These are phyloP conservation scores for Salix suchowensis DNA, from an alignment of 345 rosid genomes.

Conservation along the genomic window DNA sequence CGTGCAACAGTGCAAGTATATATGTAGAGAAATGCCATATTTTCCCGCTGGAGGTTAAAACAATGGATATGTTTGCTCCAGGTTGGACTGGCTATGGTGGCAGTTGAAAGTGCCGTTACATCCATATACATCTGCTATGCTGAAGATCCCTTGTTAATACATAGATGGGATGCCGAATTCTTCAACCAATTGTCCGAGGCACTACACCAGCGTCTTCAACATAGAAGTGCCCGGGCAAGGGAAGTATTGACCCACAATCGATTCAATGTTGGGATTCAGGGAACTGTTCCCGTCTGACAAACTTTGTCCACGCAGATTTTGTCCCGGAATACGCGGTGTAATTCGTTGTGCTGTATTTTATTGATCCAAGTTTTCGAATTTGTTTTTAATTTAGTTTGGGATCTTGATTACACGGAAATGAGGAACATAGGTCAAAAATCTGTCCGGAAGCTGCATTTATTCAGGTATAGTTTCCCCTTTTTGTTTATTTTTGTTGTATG, in stretches of 20 bases:
- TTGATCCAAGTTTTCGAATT: slow-evolving; percentile 12
- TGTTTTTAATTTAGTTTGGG: slow-evolving; percentile 1
- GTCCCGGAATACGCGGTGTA: background rate
- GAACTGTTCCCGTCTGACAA: slow-evolving; percentile 22
- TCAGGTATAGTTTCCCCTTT: background rate
- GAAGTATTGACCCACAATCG: slow-evolving; percentile 46
- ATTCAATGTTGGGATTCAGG: slow-evolving; percentile 30
- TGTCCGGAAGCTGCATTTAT: background rate
- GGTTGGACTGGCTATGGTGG: slow-evolving; percentile 93
- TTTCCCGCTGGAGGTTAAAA: background rate
- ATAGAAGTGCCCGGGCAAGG: slow-evolving; percentile 66
- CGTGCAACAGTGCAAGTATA: background rate
- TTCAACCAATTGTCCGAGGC: slow-evolving; percentile 42
- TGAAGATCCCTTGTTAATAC: slow-evolving; percentile 60
- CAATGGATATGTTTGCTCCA: slow-evolving; percentile 14
- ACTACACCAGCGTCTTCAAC: slow-evolving; percentile 79
- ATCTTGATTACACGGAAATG: background rate
- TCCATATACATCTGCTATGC: slow-evolving; percentile 89
- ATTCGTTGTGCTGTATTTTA: slow-evolving; percentile 1
- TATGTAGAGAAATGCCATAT: background rate
- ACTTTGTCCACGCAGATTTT: background rate
- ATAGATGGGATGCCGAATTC: slow-evolving; percentile 25
- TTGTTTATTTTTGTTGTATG: background rate
- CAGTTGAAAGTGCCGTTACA: slow-evolving; percentile 90
- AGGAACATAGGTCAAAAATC: background rate